These are phyloP conservation scores for Suillus fuscotomentosus DNA, from an alignment of 768 basidiomycete genomes.

Conservation along the genomic window DNA sequence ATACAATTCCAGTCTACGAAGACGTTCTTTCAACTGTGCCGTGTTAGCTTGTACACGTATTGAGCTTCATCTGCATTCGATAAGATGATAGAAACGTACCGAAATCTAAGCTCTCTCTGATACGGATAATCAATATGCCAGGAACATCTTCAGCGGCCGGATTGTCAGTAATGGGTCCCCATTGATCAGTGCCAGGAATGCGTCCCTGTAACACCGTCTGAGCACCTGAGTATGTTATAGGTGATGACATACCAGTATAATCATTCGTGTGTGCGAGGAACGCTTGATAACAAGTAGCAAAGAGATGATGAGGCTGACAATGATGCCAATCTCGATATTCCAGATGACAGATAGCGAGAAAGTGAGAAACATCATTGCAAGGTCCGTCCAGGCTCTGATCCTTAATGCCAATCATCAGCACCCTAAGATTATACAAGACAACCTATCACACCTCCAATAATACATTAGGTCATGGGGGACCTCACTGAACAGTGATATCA, in stretches of 20 bases:
- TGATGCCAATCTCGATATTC: constrained; percentile 90
- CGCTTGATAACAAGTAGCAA: constrained; percentile 87
- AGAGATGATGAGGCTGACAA: constrained; percentile 85
- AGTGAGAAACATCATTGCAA: constrained; percentile 83
- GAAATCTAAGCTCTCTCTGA: constrained; percentile 90
- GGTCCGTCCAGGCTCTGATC: constrained; percentile 92
- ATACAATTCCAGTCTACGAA: constrained; percentile 86
- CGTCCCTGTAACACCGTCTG: constrained; percentile 55
- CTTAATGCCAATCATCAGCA: constrained; percentile 33
- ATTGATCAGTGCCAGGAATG: constrained; percentile 83
- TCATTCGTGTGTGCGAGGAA: constrained; percentile 87
- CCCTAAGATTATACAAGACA: background rate
- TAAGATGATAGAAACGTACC: constrained; percentile 43
- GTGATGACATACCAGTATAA: constrained; percentile 64
- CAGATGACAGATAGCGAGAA: constrained; percentile 86
- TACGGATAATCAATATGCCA: constrained; percentile 84
- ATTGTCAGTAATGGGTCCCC: constrained; percentile 89
- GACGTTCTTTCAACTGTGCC: constrained; percentile 50
- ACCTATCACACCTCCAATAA: constrained; percentile 66
- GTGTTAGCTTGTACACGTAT: constrained; percentile 4
- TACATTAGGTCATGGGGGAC: constrained; percentile 84
- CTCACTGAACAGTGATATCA: constrained; percentile 80
- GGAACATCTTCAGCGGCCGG: constrained; percentile 79
- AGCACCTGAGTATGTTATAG: background rate
- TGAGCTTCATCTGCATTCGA: background rate